Evolutionary conservation across 345 rosid species (phyloP), one percentile per base, ranked within the genome.

Genomic region (Pelargonium nanum): DNA sequence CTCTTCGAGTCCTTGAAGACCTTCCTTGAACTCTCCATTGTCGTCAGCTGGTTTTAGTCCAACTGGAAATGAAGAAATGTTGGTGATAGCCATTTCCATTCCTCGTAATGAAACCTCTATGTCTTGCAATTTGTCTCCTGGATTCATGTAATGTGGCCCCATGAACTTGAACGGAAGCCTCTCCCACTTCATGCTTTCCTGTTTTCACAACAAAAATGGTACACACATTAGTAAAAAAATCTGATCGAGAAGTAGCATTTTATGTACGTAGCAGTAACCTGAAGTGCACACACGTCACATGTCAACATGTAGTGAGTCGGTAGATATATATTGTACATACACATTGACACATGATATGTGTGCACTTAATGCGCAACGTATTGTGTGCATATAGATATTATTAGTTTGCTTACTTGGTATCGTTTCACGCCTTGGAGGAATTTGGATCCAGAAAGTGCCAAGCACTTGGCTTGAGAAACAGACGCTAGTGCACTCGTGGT

Each of bases 161-260:
- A 76, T 69, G 51, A 78, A n/a, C 60, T 68, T 85, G 57, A 80
- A 70, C 15, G 93, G 95, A 62, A 84, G 67, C 26, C 63, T 82
- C 83, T 92, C 96, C 91, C 95, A 92, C 67, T 72, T 72, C 82
- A 81, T 71, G 78, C 93, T 83, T 75, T 73, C 91, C 96, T 91
- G 65, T 54, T 13, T 22, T 26, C 44, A 23, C 2, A 55, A 22
- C 17, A 22, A 55, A 22, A 52, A n/a, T 0, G 7, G 21, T 55
- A 10, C n/a, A n/a, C n/a, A n/a, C n/a, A 19, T 55, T 22, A 55
- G 28, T 54, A 9, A 1, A 15, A 22, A 25, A 56, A 4, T 28
- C 19, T 1, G 8, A 55, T 20, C 13, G 9, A 1, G 2, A 20
- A 17, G 20, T n/a, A n/a, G n/a, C n/a, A n/a, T n/a, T n/a, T n/a